Evolutionary conservation across 2,329 filamentous ascomycete species (phyloP), one percentile per base, ranked within the genome.

Genomic region (Botrytis byssoidea): DNA sequence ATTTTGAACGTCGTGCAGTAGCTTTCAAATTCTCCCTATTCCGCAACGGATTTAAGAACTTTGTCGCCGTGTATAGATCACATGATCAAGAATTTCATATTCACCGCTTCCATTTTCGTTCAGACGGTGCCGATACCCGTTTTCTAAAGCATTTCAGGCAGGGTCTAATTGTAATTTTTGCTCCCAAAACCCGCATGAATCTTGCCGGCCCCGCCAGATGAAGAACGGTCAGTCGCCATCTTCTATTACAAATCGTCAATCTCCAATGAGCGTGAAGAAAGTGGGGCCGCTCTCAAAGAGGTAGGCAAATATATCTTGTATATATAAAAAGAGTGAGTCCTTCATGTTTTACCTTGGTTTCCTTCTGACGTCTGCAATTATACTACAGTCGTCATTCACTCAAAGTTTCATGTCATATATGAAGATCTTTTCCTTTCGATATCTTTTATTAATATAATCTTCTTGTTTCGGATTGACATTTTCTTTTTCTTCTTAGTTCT

Each of bases 81-180:
- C 57, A 29, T 71, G 42, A 71, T 25, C 14, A 25, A 29, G 7
- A 12, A 18, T n/a, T 32, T 37, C 8, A 14, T 14, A 22, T 18
- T 64, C 40, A 71, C 69, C 57, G 69, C 42, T 44, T 70, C 44
- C 32, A 32, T 29, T 32, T 70, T n/a, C 37, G 12, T 18, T 25
- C 64, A 22, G 59, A 29, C 59, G 35, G 69, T 71, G 69, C 69
- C 69, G 69, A 20, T 51, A 64, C 64, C 69, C 69, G 69, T 65
- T 20, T 40, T 29, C 25, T 25, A 40, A 42, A 63, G 60, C 22
- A 63, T 22, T 63, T 16, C 35, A 57, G n/a, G n/a, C 51, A 57
- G n/a, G 51, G 51, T 32, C n/a, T 57, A 57, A 57, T 14, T 29
- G 51, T 7, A 57, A 18, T 57, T 57, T 55, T 29, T 32, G 6